Evolutionary conservation across 1,139 yeast species (phyloP), one percentile per base, ranked within the genome.

Genomic region (Pichiaceae sp.): DNA sequence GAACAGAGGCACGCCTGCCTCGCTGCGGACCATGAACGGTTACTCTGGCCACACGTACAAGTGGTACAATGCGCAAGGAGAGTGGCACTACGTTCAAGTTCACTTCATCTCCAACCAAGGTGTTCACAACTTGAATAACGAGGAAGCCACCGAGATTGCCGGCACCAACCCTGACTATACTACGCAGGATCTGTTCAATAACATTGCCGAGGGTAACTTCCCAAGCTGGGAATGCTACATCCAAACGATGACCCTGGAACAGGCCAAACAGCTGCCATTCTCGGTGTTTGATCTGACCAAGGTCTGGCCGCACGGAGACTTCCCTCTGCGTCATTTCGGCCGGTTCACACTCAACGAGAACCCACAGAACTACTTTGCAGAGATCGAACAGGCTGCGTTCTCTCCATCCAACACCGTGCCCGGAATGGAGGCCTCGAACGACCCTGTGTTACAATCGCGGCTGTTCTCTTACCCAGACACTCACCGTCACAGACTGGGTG

Each of bases 381-480:
- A 81, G 58, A 78, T 79, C 52, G 91, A 81, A 63, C 89, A 80
- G 62, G 80, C 81, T 46, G 89, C 89, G 12, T 81, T 83, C 63
- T 70, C 87, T 34, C 95, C 95, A 43, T 72, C 87, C 30, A 86
- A 84, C 62, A 75, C 87, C 28, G 85, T 84, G 40, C 94, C 94
- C 40, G 84, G 81, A 50, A 76, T 80, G 71, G 86, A 81, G 61
- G 74, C 95, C 36, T 77, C 87, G 34, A 87, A 87, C 49, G 95
- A 84, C 58, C 93, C 94, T 35, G 94, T 84, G 35, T 68, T 84
- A 59, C 95, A 84, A 65, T 75, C 87, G 16, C 76, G 95, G 63
- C 67, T 84, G 50, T 84, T 83, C 63, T 80, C 94, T 28, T 84
- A 84, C 65, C 78, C 89, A 42, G 95, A 84, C 63, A 83, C 95